Conservation (phyloP, 2,329 filamentous ascomycete species). For the Scleromitrula shiraiana region DNA sequence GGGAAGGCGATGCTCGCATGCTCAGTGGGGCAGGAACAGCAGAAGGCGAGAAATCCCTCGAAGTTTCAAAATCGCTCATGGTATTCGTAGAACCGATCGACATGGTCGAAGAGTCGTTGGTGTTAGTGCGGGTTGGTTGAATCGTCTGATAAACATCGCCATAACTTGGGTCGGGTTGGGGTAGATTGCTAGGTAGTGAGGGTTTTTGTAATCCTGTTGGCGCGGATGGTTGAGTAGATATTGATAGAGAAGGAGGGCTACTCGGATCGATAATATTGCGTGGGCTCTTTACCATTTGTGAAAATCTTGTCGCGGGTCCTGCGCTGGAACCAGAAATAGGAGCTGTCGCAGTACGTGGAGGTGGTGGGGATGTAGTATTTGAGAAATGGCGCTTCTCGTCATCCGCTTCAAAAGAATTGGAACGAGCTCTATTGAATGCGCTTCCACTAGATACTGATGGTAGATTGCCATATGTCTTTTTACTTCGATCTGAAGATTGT, state of each 20-base stretch:
- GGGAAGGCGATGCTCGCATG: slow-evolving; percentile 34
- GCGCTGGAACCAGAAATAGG: slow-evolving; percentile 3
- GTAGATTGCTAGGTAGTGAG: slow-evolving; percentile 6
- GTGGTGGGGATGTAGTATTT: slow-evolving; percentile 20
- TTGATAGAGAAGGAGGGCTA: slow-evolving; percentile 20
- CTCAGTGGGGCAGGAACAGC: slow-evolving; percentile 42
- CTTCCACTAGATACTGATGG: slow-evolving; percentile 18
- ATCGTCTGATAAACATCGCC: neutral
- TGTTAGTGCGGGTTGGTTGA: slow-evolving; percentile 7
- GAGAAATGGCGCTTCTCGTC: slow-evolving; percentile 46
- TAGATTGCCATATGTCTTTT: slow-evolving; percentile 28
- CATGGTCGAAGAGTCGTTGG: slow-evolving; percentile 13
- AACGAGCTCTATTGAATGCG: slow-evolving; percentile 18
- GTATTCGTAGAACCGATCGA: slow-evolving; percentile 23
- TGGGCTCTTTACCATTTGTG: slow-evolving; percentile 22
- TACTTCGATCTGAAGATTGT: slow-evolving; percentile 12
- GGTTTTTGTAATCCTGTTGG: slow-evolving; percentile 18
- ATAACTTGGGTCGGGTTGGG: neutral
- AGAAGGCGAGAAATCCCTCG: slow-evolving; percentile 44
- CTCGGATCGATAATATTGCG: slow-evolving; percentile 15
- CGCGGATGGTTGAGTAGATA: slow-evolving; percentile 20
- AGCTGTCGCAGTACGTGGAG: slow-evolving; percentile 5
- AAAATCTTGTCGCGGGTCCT: slow-evolving; percentile 24
- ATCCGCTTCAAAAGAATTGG: slow-evolving; percentile 46
- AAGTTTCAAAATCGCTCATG: slow-evolving; percentile 31